Evolutionary conservation across 345 rosid genomes (phyloP).

Genomic region (Moricandia moricandioides): DNA sequence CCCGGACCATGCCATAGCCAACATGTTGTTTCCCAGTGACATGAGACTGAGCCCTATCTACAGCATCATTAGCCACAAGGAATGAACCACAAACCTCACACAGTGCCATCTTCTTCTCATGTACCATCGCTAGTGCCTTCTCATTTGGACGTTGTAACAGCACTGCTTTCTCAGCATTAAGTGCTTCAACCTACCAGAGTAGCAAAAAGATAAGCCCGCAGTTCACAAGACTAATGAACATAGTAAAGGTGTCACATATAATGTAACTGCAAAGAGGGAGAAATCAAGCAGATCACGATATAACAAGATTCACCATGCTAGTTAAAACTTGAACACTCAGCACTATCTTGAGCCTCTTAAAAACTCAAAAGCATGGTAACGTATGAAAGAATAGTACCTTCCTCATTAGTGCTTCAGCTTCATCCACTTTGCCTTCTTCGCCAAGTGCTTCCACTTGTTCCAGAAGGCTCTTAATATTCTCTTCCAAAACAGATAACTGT

Average conservation of each 20-base stretch:
- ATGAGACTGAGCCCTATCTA: slow-evolving; percentile 96
- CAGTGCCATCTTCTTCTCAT: slow-evolving; percentile 95
- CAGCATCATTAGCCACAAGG: slow-evolving; percentile 93
- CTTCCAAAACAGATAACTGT: slow-evolving; percentile 81
- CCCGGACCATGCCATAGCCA: slow-evolving; percentile 97
- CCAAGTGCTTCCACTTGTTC: slow-evolving; percentile 98
- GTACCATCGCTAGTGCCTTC: slow-evolving; percentile 69
- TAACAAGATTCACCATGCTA: neutral
- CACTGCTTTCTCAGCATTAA: slow-evolving; percentile 68
- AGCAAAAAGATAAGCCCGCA: slow-evolving; percentile 9
- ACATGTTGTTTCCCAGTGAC: slow-evolving; percentile 95
- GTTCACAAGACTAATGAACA: neutral
- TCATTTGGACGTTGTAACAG: slow-evolving; percentile 69
- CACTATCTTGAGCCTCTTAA: neutral
- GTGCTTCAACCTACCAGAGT: slow-evolving; percentile 67
- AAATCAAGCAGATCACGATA: slow-evolving; percentile 2
- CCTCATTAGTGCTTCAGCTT: slow-evolving; percentile 99
- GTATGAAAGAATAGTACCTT: slow-evolving; percentile 50
- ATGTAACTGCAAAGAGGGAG: neutral
- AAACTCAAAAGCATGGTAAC: neutral
- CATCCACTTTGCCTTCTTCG: slow-evolving; percentile 98
- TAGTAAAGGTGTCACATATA: neutral
- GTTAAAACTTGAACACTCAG: neutral
- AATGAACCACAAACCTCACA: slow-evolving; percentile 99
- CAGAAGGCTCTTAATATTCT: slow-evolving; percentile 81